Base-by-base conservation (phyloP, 805 yeast species). In the Candida wancherniae region DNA sequence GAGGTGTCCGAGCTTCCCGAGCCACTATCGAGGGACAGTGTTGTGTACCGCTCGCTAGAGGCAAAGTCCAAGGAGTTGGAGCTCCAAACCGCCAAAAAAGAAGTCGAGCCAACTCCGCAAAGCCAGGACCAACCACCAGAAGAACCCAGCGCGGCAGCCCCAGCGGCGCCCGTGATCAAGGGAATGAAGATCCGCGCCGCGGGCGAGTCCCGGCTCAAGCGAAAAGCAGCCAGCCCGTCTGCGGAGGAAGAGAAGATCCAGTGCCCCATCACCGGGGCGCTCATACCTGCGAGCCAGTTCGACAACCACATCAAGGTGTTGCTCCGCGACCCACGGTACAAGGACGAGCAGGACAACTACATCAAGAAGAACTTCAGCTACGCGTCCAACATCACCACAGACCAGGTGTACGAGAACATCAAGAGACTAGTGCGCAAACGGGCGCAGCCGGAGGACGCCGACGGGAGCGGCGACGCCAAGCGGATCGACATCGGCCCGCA, bases 231-330 rank as follows among this genome's bases (percentile, higher is more conserved):
- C 19, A 7, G 9, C 6, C 19, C 19, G 9, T 6, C 9, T 7
- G 41, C 33, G 15, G 11, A 27, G 9, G 36, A 28, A 9, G 21
- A 28, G 19, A 28, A 59, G 35, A 70, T 87, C 23, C 69, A 64
- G 40, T 85, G 95, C 50, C 96, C 96, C n/a, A 63, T 84, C 23
- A 84, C 95, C 0, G 80, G 80, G 2, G 70, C 76, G 46, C 47
- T 69, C 49, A 71, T 88, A 2, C 81, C 88, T 1, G 92, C 83
- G 44, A 66, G 69, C 24, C 63, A 79, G 40, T 85, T 82, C 50
- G 80, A 75, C 37, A 71, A 69, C 39, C 97, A 90, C 52, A 63
- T 88, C 43, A 71, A 74, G 37, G 71, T 77, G 10, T 61, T 82
- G 33, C 61, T 84, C 21, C 59, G 88, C 26, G 95, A 88, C 55